Conservation (phyloP, 805 yeast species). For the Candida corydali region DNA sequence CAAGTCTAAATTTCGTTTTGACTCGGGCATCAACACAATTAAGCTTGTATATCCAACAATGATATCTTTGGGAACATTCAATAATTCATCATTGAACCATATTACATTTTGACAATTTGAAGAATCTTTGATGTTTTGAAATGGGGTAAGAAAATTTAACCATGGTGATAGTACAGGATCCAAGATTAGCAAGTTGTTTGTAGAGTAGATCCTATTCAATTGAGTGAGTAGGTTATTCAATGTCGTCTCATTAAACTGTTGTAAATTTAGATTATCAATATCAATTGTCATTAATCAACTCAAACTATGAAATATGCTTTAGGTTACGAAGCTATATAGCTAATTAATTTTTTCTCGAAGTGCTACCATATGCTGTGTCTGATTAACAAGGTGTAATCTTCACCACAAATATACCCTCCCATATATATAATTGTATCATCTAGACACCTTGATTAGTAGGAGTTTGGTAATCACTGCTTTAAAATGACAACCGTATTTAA, state of each 20-base stretch:
- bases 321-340: too few species aligned
- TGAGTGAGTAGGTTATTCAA: slow-evolving; percentile 16
- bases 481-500: too few species aligned
- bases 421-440: too few species aligned
- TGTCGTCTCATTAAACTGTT: slow-evolving; percentile 16
- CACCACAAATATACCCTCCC: too few species aligned
- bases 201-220: slow-evolving; percentile 21
- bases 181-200: slow-evolving; percentile 32
- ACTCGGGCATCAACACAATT: slow-evolving; percentile 14
- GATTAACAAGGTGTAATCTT: too few species aligned
- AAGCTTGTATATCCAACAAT: slow-evolving; percentile 15
- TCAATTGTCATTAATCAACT: slow-evolving; percentile 2
- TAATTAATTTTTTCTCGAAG: too few species aligned
- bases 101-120: slow-evolving; percentile 47
- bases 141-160: slow-evolving; percentile 53
- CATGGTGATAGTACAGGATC: slow-evolving; percentile 46
- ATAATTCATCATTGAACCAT: slow-evolving; percentile 36
- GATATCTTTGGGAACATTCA: slow-evolving; percentile 8
- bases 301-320: too few species aligned
- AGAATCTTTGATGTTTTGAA: slow-evolving; percentile 45
- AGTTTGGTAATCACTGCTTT: too few species aligned
- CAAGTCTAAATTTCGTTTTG: slow-evolving; percentile 14
- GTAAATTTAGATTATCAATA: neutral
- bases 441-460: too few species aligned
- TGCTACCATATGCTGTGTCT: too few species aligned